phyloP scores from a whole-genome alignment of 2,329 filamentous ascomycete species.

The Capronia coronata region DNA sequence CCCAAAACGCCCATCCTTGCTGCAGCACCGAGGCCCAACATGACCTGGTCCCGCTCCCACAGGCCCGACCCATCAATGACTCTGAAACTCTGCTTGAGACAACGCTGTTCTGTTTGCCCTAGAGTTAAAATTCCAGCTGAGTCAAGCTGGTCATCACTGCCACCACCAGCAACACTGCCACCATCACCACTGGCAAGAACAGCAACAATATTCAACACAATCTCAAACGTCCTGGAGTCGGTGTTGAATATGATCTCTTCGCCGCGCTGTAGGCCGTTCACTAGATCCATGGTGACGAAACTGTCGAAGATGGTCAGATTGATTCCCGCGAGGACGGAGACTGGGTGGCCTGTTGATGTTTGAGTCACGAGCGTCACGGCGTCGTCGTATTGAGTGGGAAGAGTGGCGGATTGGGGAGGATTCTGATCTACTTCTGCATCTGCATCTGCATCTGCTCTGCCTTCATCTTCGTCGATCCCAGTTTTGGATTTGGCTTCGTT shows the following conservation, averaged over 20 bases:
- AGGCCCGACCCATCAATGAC: constrained; percentile 18
- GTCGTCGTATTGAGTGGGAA: neutral
- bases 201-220: constrained; percentile 82
- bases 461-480: too few relatives aligned
- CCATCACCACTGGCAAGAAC: too few relatives aligned
- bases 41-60: constrained; percentile 16
- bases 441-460: too few relatives aligned
- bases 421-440: too few relatives aligned
- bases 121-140: too few relatives aligned
- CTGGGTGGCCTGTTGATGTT: constrained; percentile 3
- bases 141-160: too few relatives aligned
- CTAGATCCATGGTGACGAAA: constrained; percentile 21
- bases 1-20: constrained; percentile 6
- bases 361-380: constrained; percentile 9
- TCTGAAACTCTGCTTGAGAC: constrained; percentile 35
- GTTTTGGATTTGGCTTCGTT: neutral
- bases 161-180: too few relatives aligned
- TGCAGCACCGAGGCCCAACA: constrained; percentile 15
- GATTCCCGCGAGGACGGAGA: constrained; percentile 12
- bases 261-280: constrained; percentile 11
- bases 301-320: constrained; percentile 18
- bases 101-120: constrained; percentile 90
- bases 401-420: too few relatives aligned
- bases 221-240: constrained; percentile 70
- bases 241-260: constrained; percentile 9